Conservation (phyloP, 2,329 filamentous ascomycete genomes). For the Emericellopsis cladophorae region DNA sequence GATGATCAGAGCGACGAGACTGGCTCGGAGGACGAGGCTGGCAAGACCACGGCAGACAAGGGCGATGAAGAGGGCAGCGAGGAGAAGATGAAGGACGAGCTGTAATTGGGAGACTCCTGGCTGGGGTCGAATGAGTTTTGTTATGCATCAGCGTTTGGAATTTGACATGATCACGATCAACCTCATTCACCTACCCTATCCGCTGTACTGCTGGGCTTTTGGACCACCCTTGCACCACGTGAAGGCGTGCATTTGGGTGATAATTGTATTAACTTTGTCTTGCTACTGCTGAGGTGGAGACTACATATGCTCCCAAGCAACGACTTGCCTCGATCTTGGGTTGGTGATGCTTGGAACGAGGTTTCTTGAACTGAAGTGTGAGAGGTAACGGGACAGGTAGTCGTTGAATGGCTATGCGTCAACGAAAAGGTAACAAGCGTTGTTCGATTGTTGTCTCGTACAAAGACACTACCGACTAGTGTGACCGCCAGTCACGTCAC, state of each 20-base stretch:
- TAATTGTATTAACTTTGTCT: not conserved
- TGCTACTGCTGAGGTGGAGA: not conserved
- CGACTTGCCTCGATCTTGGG: not conserved
- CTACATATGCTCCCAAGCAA: not conserved
- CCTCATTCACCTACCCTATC: not conserved
- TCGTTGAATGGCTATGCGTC: too few species aligned
- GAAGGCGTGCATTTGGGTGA: not conserved
- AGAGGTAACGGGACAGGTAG: too few species aligned
- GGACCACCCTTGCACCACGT: too few species aligned
- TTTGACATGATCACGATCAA: too few species aligned
- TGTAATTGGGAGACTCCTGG: constrained; percentile 15
- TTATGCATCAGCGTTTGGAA: not conserved
- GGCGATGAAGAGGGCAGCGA: constrained; percentile 25
- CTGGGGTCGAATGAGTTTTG: not conserved
- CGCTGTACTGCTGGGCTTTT: not conserved
- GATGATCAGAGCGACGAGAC: constrained; percentile 29
- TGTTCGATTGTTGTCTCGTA: too few species aligned
- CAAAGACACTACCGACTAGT: too few species aligned
- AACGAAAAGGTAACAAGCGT: too few species aligned
- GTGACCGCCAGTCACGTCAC: too few species aligned
- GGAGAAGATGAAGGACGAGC: constrained; percentile 39
- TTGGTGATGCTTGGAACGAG: not conserved
- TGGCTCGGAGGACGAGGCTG: constrained; percentile 8
- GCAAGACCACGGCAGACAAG: constrained; percentile 4
- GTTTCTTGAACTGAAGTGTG: too few species aligned